Conservation (phyloP, 2,329 filamentous ascomycete species). For the Epichloe typhina region DNA sequence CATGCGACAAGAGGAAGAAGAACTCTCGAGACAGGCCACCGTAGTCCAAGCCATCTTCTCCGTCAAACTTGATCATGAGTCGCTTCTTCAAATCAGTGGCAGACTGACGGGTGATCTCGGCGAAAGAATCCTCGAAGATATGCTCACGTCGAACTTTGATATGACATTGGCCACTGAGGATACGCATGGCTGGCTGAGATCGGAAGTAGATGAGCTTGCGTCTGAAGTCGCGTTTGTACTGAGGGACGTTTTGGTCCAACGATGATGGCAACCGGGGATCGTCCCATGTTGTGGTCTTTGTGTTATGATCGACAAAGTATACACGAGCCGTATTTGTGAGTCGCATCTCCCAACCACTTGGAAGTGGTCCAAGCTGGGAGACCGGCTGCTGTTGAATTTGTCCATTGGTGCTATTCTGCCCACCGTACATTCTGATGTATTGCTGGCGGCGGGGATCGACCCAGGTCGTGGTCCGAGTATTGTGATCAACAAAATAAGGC, state of each 20-base stretch:
- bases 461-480: slow-evolving; percentile 96
- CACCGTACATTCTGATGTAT: slow-evolving; percentile 94
- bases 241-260: slow-evolving; percentile 92
- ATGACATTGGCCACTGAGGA: slow-evolving; percentile 91
- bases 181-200: slow-evolving; percentile 90
- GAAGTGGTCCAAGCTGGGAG: slow-evolving; percentile 85
- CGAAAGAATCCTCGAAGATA: slow-evolving; percentile 98
- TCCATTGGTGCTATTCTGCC: slow-evolving; percentile 71
- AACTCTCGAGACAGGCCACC: slow-evolving; percentile 96
- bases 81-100: slow-evolving; percentile 95
- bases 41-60: slow-evolving; percentile 95
- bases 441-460: slow-evolving; percentile 94
- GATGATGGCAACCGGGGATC: slow-evolving; percentile 91
- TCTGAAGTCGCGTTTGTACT: slow-evolving; percentile 98
- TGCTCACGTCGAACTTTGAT: slow-evolving; percentile 94
- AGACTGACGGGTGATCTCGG: slow-evolving; percentile 94
- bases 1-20: slow-evolving; percentile 97
- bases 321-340: slow-evolving; percentile 95
- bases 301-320: slow-evolving; percentile 99
- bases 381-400: slow-evolving; percentile 95
- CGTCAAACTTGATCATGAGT: slow-evolving; percentile 99
- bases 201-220: slow-evolving; percentile 98
- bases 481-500: slow-evolving; percentile 96
- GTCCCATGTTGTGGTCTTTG: slow-evolving; percentile 98
- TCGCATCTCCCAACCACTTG: slow-evolving; percentile 99